These are phyloP conservation scores for Cadophora gregata DNA, from an alignment of 2,329 filamentous ascomycete species.

Conservation along the genomic window DNA sequence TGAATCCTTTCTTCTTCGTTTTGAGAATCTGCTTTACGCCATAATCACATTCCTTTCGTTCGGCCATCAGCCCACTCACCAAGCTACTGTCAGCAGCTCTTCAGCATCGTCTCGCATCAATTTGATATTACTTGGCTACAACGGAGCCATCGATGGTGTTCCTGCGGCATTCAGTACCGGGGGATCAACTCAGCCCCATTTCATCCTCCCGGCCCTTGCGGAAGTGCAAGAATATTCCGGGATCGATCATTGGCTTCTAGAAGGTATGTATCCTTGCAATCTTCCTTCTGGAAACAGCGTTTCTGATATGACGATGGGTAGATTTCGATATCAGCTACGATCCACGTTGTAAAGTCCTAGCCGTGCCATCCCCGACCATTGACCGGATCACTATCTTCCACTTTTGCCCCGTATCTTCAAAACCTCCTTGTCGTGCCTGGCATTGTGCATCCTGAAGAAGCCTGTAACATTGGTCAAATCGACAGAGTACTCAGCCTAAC, in stretches of 20 bases:
- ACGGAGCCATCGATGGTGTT: background rate
- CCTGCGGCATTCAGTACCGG: conserved; percentile 6
- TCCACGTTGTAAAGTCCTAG: conserved; percentile 9
- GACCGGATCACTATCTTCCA: conserved; percentile 1
- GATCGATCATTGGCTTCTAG: conserved; percentile 13
- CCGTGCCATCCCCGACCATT: conserved; percentile 12
- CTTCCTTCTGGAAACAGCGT: conserved; percentile 8
- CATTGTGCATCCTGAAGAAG: background rate
- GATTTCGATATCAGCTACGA: conserved; percentile 14
- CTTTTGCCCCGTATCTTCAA: background rate
- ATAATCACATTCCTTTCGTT: background rate
- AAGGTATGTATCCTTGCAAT: conserved; percentile 3
- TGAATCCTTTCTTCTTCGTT: background rate
- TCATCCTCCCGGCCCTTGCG: background rate
- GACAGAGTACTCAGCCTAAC: background rate
- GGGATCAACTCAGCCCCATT: conserved; percentile 9
- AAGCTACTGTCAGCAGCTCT: background rate
- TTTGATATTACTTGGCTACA: background rate
- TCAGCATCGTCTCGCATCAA: background rate
- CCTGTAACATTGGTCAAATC: background rate
- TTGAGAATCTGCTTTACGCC: background rate
- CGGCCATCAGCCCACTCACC: background rate
- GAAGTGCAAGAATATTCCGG: conserved; percentile 12
- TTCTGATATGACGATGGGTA: conserved; percentile 9
- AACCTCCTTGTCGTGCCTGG: conserved; percentile 1